These are phyloP conservation scores for Flaveria bidentis DNA, from an alignment of 129 eudicot genomes.

Conservation along the genomic window DNA sequence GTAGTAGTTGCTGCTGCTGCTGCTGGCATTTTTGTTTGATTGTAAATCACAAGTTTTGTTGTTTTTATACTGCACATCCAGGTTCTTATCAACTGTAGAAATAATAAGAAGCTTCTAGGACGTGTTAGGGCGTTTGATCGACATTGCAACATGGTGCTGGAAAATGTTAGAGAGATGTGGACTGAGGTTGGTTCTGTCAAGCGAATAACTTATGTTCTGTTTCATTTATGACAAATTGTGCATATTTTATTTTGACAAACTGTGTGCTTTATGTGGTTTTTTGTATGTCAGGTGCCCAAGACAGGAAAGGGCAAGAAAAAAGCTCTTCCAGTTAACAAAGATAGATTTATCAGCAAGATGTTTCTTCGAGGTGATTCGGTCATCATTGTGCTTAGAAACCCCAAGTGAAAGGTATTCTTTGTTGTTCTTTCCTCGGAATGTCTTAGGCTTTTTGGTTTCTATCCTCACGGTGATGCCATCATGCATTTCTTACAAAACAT, in stretches of 20 bases:
- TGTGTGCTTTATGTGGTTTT: background rate
- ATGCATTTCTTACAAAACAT: background rate
- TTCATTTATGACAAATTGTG: background rate
- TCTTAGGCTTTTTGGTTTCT: background rate
- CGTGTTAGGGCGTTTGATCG: constrained; percentile 97
- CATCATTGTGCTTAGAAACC: constrained; percentile 89
- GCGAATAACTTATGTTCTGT: background rate
- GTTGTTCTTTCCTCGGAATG: background rate
- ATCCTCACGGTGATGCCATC: background rate
- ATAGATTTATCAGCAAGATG: constrained; percentile 94
- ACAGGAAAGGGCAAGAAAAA: constrained; percentile 98
- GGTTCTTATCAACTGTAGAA: constrained; percentile 90
- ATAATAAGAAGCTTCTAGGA: constrained; percentile 84
- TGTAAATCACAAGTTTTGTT: background rate
- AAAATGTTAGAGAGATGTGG: constrained; percentile 98
- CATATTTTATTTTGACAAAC: constrained; percentile 5
- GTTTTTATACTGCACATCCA: constrained; percentile 21
- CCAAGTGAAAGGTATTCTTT: constrained; percentile 60
- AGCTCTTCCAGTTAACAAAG: constrained; percentile 89
- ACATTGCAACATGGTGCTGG: constrained; percentile 98
- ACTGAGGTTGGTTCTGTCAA: constrained; percentile 68
- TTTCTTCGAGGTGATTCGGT: constrained; percentile 96
- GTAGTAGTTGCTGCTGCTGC: background rate
- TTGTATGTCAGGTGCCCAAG: constrained; percentile 65
- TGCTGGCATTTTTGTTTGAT: background rate